Conservation (phyloP, 176 grass and related monocot genomes). For the Carex myosuroides region DNA sequence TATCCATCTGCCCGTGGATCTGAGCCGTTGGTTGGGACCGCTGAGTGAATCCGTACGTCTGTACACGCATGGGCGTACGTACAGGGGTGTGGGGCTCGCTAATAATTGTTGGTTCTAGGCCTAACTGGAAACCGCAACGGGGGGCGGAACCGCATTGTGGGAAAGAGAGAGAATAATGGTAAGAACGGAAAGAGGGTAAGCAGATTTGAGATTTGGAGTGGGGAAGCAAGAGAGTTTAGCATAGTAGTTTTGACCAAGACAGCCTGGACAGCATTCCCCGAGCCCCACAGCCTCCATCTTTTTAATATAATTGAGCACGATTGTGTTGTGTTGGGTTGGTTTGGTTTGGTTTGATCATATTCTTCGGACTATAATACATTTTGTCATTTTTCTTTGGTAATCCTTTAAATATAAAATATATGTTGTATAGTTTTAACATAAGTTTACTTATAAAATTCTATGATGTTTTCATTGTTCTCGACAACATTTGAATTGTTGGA, state of each 20-base stretch:
- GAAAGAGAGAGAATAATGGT: not conserved
- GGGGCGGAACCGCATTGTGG: not conserved
- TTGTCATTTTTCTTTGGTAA: not conserved
- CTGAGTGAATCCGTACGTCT: slow-evolving; percentile 1
- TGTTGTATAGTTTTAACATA: not conserved
- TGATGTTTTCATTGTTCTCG: not conserved
- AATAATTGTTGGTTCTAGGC: slow-evolving; percentile 17
- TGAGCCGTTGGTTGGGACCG: slow-evolving; percentile 12
- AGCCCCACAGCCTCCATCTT: not conserved
- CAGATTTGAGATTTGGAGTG: not conserved
- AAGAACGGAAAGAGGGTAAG: not conserved
- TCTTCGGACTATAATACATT: not conserved
- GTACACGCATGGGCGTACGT: slow-evolving; percentile 20
- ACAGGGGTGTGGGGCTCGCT: not conserved
- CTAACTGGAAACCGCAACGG: slow-evolving; percentile 9
- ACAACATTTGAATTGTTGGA: not conserved
- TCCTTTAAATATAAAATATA: not conserved
- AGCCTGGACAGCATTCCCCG: slow-evolving; percentile 32
- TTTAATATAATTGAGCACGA: slow-evolving; percentile 18
- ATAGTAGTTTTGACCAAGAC: slow-evolving; percentile 32
- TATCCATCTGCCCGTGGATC: not conserved
- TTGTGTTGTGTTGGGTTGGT: not conserved
- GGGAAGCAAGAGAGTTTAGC: not conserved
- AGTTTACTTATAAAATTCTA: not conserved
- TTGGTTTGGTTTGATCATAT: not conserved